Conservation (phyloP, 108 stramenopile genomes). For the Cylindrotheca closterium region DNA sequence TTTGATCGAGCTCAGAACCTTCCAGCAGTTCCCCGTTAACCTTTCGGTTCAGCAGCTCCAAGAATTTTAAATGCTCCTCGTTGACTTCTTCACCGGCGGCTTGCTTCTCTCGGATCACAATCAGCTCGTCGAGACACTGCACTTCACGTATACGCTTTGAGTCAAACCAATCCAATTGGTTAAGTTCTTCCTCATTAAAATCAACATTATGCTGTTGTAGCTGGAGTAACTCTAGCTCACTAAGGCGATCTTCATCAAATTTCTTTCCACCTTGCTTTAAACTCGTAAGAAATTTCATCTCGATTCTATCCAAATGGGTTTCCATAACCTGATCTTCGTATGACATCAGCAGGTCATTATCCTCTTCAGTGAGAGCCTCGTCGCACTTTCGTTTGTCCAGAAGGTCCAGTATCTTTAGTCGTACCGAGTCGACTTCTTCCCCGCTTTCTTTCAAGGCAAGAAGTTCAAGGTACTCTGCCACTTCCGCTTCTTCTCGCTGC, state of each 20-base stretch:
- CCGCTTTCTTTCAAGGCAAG: conserved; percentile 10
- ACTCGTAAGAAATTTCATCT: conserved; percentile 3
- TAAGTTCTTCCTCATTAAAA: conserved; percentile 7
- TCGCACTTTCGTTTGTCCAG: conserved; percentile 9
- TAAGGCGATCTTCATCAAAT: conserved; percentile 12
- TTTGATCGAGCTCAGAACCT: conserved; percentile 21
- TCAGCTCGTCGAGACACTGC: background rate
- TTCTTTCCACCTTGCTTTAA: conserved; percentile 2
- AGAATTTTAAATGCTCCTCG: conserved; percentile 8
- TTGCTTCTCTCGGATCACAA: conserved; percentile 15
- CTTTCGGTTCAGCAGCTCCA: conserved; percentile 17
- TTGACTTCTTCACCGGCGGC: background rate
- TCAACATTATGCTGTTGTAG: conserved; percentile 2
- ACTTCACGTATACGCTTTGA: conserved; percentile 1
- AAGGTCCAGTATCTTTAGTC: conserved; percentile 17
- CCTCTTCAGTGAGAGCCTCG: conserved; percentile 5
- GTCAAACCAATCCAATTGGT: conserved; percentile 2
- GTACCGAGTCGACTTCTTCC: conserved; percentile 18
- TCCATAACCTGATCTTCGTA: conserved; percentile 8
- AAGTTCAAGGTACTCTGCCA: conserved; percentile 21
- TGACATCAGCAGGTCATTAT: background rate
- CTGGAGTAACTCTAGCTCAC: conserved; percentile 2
- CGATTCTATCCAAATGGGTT: conserved; percentile 13
- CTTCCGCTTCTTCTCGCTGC: conserved; percentile 3
- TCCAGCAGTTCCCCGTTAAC: conserved; percentile 10